Evolutionary conservation across 1,284 basidiomycete species (phyloP), one percentile per base, ranked within the genome.

Genomic region (Microbotryum saponariae): DNA sequence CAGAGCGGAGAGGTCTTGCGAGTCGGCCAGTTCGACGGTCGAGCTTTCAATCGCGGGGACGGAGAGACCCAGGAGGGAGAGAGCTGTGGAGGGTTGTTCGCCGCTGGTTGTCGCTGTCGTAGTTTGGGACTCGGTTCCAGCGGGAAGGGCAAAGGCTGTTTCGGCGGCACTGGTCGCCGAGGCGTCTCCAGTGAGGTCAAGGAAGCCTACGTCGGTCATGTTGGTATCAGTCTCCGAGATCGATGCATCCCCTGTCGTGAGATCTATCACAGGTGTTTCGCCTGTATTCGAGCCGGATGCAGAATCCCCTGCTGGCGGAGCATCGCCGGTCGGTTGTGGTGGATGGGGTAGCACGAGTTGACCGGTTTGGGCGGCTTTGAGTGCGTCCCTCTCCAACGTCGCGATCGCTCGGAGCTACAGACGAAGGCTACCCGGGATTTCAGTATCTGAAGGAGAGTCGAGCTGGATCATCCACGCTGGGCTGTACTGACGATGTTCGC

Each of bases 381-480:
- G 51, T 8, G 51, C 51, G 25, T 59, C 58, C 9, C 58, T 25
- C 14, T 59, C 51, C 25, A 59, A 23, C 23, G 47, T 45, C 4
- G 58, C 58, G 23, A 59, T 54, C 8, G 58, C 50, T 54, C 51
- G 50, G 3, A 59, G 51, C 58, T 59, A 45, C 31, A 12, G 16
- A 20, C 5, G 14, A 52, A n/a, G 4, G 20, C 0, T 14, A 12
- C 25, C n/a, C n/a, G 48, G 8, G 4, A 14, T 5, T 2, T 12
- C 27, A 5, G 21, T 10, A 20, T 9, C 3, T 20, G 50, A 2
- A 29, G 31, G 20, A 7, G 27, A 48, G 23, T 20, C 33, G 14
- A 23, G 31, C 31, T 12, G 9, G 27, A n/a, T 50, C 12, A 50
- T 4, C 48, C 48, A 50, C 21, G 23, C 14, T 23, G 27, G 48